These are phyloP conservation scores for Pyrus hybrid DNA, from an alignment of 331 rosid species.

Conservation along the genomic window DNA sequence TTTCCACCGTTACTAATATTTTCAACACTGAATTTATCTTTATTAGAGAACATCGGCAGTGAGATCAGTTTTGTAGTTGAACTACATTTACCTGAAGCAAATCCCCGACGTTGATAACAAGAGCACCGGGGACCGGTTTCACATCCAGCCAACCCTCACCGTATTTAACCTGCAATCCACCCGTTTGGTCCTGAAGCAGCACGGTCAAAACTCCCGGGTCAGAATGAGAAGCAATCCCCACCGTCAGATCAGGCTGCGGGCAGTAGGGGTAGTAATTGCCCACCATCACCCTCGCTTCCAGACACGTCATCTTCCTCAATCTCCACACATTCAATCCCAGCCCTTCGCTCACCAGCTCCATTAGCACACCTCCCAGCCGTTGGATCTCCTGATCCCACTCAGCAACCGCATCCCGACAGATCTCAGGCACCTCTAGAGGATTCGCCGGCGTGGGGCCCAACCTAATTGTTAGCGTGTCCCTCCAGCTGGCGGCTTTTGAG, in stretches of 20 bases:
- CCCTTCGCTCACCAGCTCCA: constrained; percentile 57
- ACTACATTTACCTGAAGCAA: constrained; percentile 51
- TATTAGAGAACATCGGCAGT: too few species aligned
- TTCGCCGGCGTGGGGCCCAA: constrained; percentile 23
- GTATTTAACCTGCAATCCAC: constrained; percentile 62
- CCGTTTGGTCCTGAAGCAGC: constrained; percentile 60
- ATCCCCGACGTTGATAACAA: constrained; percentile 70
- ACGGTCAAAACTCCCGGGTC: constrained; percentile 64
- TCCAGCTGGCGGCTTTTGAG: constrained; percentile 80
- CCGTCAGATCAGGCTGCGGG: constrained; percentile 76
- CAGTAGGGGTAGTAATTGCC: constrained; percentile 71
- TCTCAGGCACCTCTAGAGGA: constrained; percentile 34
- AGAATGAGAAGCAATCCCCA: constrained; percentile 56
- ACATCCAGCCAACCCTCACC: constrained; percentile 63
- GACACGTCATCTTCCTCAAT: constrained; percentile 41
- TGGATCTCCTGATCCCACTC: constrained; percentile 45
- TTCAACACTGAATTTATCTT: too few species aligned
- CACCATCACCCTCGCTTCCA: constrained; percentile 43
- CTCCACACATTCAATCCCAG: constrained; percentile 49
- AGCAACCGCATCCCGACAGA: constrained; percentile 28
- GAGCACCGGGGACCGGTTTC: constrained; percentile 52
- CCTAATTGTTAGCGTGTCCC: constrained; percentile 47
- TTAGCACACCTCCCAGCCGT: constrained; percentile 35
- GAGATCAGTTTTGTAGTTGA: too few species aligned
- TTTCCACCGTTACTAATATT: too few species aligned